These are phyloP conservation scores for Phytopythium delawarense DNA, from an alignment of 352 stramenopile species.

Conservation along the genomic window DNA sequence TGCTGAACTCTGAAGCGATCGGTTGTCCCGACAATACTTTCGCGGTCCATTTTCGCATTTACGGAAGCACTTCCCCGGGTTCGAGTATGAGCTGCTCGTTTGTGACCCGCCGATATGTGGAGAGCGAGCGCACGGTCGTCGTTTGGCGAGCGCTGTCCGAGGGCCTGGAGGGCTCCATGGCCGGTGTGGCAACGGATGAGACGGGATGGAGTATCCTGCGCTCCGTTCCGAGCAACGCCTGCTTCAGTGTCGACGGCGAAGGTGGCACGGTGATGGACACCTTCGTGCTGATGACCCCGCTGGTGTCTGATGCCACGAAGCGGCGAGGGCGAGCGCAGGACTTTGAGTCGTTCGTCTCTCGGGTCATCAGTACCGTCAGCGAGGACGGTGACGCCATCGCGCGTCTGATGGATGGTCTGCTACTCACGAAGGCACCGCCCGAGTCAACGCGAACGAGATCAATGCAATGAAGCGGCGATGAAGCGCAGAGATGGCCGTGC, in stretches of 20 bases:
- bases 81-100: slow-evolving; percentile 13
- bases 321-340: not conserved
- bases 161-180: slow-evolving; percentile 17
- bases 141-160: slow-evolving; percentile 60
- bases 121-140: slow-evolving; percentile 46
- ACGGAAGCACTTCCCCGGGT: slow-evolving; percentile 11
- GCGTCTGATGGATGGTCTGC: slow-evolving; percentile 3
- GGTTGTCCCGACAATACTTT: slow-evolving; percentile 16
- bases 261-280: slow-evolving; percentile 22
- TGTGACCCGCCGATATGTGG: slow-evolving; percentile 41
- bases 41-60: slow-evolving; percentile 23
- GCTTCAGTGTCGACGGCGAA: not conserved
- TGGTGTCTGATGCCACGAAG: not conserved
- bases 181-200: slow-evolving; percentile 25
- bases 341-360: slow-evolving; percentile 1
- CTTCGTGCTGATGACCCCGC: slow-evolving; percentile 10
- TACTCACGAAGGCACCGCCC: not conserved
- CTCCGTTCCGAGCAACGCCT: slow-evolving; percentile 4
- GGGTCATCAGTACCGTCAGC: not conserved
- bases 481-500: too few species aligned
- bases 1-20: slow-evolving; percentile 9
- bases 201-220: slow-evolving; percentile 22
- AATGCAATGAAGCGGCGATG: not conserved
- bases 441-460: too few species aligned
- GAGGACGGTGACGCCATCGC: slow-evolving; percentile 6